These are phyloP conservation scores for Paramecium primaurelia DNA, from an alignment of 73 alveolate genomes.

Conservation along the genomic window DNA sequence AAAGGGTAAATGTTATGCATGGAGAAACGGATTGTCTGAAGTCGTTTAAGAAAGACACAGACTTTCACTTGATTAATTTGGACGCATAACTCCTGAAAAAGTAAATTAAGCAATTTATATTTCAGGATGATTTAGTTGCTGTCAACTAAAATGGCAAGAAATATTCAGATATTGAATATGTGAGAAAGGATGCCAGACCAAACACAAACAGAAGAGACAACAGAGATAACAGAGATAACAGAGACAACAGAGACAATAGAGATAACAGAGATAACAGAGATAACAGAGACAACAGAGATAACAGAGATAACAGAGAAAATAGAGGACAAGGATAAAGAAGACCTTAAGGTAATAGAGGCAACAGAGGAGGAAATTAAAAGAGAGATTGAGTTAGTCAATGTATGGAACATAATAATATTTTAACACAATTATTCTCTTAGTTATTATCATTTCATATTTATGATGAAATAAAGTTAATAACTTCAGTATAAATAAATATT, in stretches of 20 bases:
- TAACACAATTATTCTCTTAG: not conserved
- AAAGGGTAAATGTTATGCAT: slow-evolving; percentile 30
- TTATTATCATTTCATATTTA: not conserved
- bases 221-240: not conserved
- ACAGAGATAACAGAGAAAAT: not conserved
- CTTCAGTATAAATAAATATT: not conserved
- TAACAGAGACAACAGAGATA: not conserved
- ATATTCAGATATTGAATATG: slow-evolving; percentile 31
- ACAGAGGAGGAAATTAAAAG: not conserved
- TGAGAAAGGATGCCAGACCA: not conserved
- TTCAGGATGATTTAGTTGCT: slow-evolving; percentile 10
- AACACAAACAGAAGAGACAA: not conserved
- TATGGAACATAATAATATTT: not conserved
- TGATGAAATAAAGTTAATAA: not conserved
- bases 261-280: slow-evolving; percentile 5
- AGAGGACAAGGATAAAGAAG: not conserved
- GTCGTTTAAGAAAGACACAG: slow-evolving; percentile 30
- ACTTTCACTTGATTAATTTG: slow-evolving; percentile 44
- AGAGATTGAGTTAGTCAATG: not conserved
- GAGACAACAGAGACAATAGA: not conserved
- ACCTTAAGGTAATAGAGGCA: not conserved
- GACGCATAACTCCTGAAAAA: slow-evolving; percentile 37
- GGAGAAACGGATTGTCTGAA: slow-evolving; percentile 53
- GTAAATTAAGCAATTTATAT: not conserved
- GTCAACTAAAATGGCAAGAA: slow-evolving; percentile 33